A percentile compares a stretch with the other conserved stretches of the same genome.
Evolutionary conservation across 2,329 filamentous ascomycete genomes (phyloP).

Genomic region (Simplicillium aogashimaense): DNA sequence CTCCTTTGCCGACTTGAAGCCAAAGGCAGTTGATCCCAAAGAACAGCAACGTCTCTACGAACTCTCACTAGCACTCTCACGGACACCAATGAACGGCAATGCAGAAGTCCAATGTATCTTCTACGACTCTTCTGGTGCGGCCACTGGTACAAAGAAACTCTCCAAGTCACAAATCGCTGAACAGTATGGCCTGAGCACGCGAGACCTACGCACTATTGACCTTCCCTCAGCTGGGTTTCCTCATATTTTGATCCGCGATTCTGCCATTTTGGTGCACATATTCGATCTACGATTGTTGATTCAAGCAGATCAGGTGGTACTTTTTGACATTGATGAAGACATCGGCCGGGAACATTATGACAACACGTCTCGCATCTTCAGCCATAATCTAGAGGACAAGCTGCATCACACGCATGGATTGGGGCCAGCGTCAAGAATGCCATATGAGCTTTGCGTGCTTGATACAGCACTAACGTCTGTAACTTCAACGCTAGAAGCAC

Average conservation of each 20-base stretch:
- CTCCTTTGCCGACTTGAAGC: too few relatives aligned
- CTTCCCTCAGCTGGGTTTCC: slow-evolving; percentile 20
- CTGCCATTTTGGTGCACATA: slow-evolving; percentile 21
- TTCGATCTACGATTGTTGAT: slow-evolving; percentile 24
- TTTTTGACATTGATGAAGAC: slow-evolving; percentile 14
- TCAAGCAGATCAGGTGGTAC: slow-evolving; percentile 17
- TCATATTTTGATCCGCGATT: slow-evolving; percentile 20
- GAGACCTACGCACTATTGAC: slow-evolving; percentile 22
- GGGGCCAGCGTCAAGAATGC: slow-evolving; percentile 7
- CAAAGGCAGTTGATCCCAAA: too few relatives aligned
- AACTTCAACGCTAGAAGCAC: slow-evolving; percentile 20
- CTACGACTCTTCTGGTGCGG: slow-evolving; percentile 1
- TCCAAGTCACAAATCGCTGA: slow-evolving; percentile 8
- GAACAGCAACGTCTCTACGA: background rate
- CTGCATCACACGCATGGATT: slow-evolving; percentile 7
- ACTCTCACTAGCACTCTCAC: background rate
- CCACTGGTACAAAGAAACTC: slow-evolving; percentile 2
- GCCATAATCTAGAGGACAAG: slow-evolving; percentile 16
- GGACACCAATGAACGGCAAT: slow-evolving; percentile 3
- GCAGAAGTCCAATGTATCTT: slow-evolving; percentile 4
- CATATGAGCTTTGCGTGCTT: slow-evolving; percentile 22
- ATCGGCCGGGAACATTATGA: slow-evolving; percentile 1
- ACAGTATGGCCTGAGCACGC: slow-evolving; percentile 8
- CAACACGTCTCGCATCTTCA: slow-evolving; percentile 10
- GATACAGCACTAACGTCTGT: slow-evolving; percentile 23